phyloP scores from a whole-genome alignment of 2,329 filamentous ascomycete species.

The Xylariaceae sp. region DNA sequence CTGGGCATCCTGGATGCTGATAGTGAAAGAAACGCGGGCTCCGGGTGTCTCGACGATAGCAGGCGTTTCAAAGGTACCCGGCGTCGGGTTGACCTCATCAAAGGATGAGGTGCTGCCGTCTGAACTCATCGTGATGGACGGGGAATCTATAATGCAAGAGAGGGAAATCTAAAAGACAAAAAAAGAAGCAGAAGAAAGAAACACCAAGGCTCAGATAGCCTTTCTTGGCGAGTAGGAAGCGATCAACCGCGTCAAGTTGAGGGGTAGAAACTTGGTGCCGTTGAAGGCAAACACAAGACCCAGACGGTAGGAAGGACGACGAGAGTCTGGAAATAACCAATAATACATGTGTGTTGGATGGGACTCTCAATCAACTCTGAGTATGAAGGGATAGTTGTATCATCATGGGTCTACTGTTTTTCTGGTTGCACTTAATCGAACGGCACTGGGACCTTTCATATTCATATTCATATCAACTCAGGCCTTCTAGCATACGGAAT shows the following conservation, averaged over 20 bases:
- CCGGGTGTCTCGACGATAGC: neutral
- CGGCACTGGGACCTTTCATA: too few relatives aligned
- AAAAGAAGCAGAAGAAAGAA: neutral
- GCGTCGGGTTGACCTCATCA: constrained; percentile 14
- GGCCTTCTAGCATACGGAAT: too few relatives aligned
- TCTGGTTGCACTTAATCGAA: too few relatives aligned
- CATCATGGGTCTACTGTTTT: too few relatives aligned
- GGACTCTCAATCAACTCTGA: too few relatives aligned
- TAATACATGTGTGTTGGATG: too few relatives aligned
- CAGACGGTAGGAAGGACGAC: neutral
- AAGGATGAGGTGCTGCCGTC: constrained; percentile 10
- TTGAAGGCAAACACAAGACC: neutral
- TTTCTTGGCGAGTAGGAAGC: neutral
- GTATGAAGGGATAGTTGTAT: too few relatives aligned
- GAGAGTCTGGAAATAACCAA: constrained; percentile 3
- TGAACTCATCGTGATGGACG: constrained; percentile 10
- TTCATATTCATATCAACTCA: too few relatives aligned
- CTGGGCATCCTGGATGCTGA: constrained; percentile 8
- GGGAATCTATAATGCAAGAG: neutral
- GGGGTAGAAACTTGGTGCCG: neutral
- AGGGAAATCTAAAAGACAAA: neutral
- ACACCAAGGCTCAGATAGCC: neutral
- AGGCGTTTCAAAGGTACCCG: constrained; percentile 6
- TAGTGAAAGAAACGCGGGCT: constrained; percentile 3
- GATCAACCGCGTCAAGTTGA: constrained; percentile 1